A percentile compares a stretch with the other conserved stretches of the same genome.
phyloP scores from a whole-genome alignment of 2,329 filamentous ascomycete genomes.

The Fusarium lateritium region DNA sequence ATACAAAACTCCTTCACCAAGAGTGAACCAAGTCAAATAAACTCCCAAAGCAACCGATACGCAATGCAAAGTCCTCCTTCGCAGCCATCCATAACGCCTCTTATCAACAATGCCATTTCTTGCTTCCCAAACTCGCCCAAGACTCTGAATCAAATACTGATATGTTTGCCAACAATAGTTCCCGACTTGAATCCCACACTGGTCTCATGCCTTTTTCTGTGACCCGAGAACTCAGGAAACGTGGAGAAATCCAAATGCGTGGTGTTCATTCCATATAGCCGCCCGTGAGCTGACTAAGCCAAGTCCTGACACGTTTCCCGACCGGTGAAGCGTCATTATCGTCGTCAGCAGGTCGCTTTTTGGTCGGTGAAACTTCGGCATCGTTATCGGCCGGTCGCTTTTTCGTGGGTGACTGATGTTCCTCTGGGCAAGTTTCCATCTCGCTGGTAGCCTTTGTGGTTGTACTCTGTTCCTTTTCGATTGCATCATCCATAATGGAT shows the following conservation, averaged over 20 bases:
- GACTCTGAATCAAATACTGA: not conserved
- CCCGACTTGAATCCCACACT: not conserved
- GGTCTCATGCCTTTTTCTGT: not conserved
- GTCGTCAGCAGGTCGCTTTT: not conserved
- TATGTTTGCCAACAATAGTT: not conserved
- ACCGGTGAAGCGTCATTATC: constrained; percentile 19
- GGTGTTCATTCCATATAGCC: constrained; percentile 19
- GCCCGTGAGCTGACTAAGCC: constrained; percentile 16
- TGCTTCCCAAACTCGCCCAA: not conserved
- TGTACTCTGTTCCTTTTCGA: constrained; percentile 14
- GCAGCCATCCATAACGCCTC: not conserved
- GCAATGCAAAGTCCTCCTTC: not conserved
- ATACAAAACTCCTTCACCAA: too few species aligned
- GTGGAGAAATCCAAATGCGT: not conserved
- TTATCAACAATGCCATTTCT: not conserved
- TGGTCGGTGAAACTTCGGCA: not conserved
- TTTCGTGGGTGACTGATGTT: constrained; percentile 4
- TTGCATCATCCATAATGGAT: not conserved
- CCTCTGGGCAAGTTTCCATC: not conserved
- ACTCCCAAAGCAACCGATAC: too few species aligned
- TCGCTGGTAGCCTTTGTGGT: constrained; percentile 22
- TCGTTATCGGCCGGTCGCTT: constrained; percentile 14
- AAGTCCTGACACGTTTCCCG: constrained; percentile 23
- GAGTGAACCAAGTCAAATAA: too few species aligned
- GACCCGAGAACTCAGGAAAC: not conserved